These are phyloP conservation scores for Pichia sp. DNA, from an alignment of 1,139 yeast species.

Conservation along the genomic window DNA sequence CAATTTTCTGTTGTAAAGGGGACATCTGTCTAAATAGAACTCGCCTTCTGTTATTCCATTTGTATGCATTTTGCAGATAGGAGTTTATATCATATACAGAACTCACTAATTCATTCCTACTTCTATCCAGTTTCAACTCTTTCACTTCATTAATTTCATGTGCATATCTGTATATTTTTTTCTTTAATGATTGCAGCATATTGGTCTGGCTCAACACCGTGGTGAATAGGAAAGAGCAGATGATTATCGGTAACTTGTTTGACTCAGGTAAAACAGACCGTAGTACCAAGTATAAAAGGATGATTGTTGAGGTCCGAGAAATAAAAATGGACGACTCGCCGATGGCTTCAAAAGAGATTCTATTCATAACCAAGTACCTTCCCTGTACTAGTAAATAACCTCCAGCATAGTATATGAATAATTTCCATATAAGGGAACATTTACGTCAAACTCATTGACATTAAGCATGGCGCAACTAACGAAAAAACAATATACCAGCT, in stretches of 20 bases:
- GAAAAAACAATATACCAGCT: neutral
- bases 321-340: constrained; percentile 16
- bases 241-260: constrained; percentile 27
- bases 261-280: constrained; percentile 19
- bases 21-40: constrained; percentile 45
- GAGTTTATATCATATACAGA: constrained; percentile 49
- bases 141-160: constrained; percentile 15
- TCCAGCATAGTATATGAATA: neutral
- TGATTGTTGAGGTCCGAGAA: constrained; percentile 20
- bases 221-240: constrained; percentile 30
- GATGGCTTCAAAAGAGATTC: constrained; percentile 2
- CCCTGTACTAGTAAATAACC: neutral
- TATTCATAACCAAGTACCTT: constrained; percentile 7
- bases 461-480: neutral
- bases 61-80: constrained; percentile 40
- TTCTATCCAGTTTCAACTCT: constrained; percentile 8
- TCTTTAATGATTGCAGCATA: constrained; percentile 26
- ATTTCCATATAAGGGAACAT: neutral
- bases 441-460: neutral
- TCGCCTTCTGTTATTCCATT: constrained; percentile 44
- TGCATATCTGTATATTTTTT: constrained; percentile 20
- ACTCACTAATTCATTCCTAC: constrained; percentile 40
- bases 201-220: constrained; percentile 31
- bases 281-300: constrained; percentile 20
- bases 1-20: constrained; percentile 52